Conservation (phyloP, 2,329 filamentous ascomycete species). For the Teratosphaeria pseudoeucalypti region DNA sequence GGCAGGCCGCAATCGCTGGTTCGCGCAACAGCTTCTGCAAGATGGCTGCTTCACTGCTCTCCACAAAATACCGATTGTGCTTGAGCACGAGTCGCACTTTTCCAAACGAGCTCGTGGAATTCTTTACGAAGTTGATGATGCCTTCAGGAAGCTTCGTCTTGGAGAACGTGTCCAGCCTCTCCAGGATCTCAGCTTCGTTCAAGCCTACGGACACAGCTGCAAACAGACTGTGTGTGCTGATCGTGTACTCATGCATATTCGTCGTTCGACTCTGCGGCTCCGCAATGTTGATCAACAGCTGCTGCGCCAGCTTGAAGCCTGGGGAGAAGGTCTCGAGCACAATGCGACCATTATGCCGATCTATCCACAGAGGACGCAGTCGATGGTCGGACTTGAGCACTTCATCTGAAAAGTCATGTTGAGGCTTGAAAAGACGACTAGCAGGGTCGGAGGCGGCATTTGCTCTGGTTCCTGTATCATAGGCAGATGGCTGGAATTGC, state of each 20-base stretch:
- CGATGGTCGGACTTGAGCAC: constrained; percentile 78
- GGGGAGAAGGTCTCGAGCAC: constrained; percentile 92
- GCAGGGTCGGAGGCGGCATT: constrained; percentile 40
- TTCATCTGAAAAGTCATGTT: constrained; percentile 72
- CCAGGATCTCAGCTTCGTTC: constrained; percentile 79
- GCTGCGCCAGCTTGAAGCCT: constrained; percentile 74
- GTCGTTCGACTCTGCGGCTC: constrained; percentile 84
- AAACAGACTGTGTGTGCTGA: constrained; percentile 88
- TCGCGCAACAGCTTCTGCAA: constrained; percentile 81
- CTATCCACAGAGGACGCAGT: constrained; percentile 87
- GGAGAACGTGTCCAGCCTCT: constrained; percentile 74
- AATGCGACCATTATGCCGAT: constrained; percentile 74
- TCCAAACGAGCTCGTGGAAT: constrained; percentile 81
- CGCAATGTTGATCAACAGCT: constrained; percentile 91
- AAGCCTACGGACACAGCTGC: constrained; percentile 93
- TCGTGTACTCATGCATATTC: constrained; percentile 84
- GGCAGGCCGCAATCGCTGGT: constrained; percentile 65
- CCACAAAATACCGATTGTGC: constrained; percentile 87
- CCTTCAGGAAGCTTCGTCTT: constrained; percentile 79
- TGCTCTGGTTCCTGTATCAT: constrained; percentile 31
- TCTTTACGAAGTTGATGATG: constrained; percentile 68
- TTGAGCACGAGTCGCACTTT: constrained; percentile 94
- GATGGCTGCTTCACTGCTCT: constrained; percentile 79
- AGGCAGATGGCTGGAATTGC: constrained; percentile 44
- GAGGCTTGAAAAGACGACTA: constrained; percentile 44